Base-by-base conservation (phyloP, 495 filamentous ascomycete genomes). In the Umbilicaria muhlenbergii region DNA sequence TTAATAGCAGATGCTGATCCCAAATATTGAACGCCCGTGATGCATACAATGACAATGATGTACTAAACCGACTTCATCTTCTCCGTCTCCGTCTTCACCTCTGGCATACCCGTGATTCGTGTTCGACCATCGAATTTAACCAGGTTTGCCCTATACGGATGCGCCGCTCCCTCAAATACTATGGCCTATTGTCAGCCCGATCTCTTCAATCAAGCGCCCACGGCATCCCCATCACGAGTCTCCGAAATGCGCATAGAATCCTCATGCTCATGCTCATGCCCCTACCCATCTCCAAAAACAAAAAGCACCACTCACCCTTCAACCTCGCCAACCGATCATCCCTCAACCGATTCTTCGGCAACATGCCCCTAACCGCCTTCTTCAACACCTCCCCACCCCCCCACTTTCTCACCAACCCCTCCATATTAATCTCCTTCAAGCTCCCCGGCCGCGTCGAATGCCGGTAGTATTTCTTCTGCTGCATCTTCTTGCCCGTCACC, bases 311-410 rank as follows among this genome's bases (percentile, higher is more conserved):
- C 74, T 59, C 50, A 82, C 79, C 75, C 75, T 94, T 96, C 58
- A 98, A 62, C 53, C 91, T 67, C n/a, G 75, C 83, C 67, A 98
- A 62, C 47, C 92, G 61, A 65, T 81, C 78, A 58, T 91, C 83
- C 56, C 87, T 69, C 53, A 98, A 65, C 51, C 86, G 63, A 64
- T 98, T 98, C 81, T 96, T 98, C 38, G 91, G 91, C 66, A 98
- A 61, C 91, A 98, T 98, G 42, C 91, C 91, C 58, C 78, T 79
- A 18, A 98, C 91, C 11, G 91, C 91, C 61, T 83, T 82, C 49
- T 86, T 72, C 60, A 98, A 61, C 42, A 96, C 82, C 76, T 98
- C 91, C 33, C 81, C 86, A 50, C 91, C 91, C 45, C 91, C 91
- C 69, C 81, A 81, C 72, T 95, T 95, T 50, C 69, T 79, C 68